A percentile compares a stretch with the other conserved stretches of the same genome.
Conservation (phyloP, 306 rosid genomes). For the Lablab purpureus region DNA sequence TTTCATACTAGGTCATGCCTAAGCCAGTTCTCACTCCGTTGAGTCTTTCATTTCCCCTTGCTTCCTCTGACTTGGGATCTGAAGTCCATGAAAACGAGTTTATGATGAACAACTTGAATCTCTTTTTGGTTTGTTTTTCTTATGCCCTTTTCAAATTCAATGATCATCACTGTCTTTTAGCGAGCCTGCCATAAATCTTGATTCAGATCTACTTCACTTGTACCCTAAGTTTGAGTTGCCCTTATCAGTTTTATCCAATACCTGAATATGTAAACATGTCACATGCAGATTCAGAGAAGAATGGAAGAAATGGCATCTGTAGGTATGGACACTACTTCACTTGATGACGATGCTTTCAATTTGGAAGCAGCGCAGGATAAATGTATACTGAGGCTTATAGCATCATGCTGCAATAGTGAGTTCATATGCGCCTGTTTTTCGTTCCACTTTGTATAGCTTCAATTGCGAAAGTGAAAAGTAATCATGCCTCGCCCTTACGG, state of each 20-base stretch:
- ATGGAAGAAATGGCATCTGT: constrained; percentile 74
- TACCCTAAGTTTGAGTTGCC: not conserved
- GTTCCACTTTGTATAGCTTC: constrained; percentile 16
- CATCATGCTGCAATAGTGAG: constrained; percentile 93
- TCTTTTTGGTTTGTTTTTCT: constrained; percentile 67
- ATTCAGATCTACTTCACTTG: constrained; percentile 15
- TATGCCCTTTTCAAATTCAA: constrained; percentile 37
- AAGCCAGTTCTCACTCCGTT: constrained; percentile 80
- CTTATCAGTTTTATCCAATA: constrained; percentile 22
- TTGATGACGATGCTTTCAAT: constrained; percentile 87
- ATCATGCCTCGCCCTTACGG: not conserved
- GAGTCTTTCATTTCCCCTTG: constrained; percentile 86
- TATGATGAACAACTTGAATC: constrained; percentile 79
- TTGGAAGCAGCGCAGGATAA: constrained; percentile 94
- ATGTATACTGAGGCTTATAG: constrained; percentile 91
- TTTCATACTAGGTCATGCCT: constrained; percentile 77
- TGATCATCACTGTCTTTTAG: constrained; percentile 2
- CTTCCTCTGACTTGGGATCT: constrained; percentile 91
- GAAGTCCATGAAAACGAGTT: constrained; percentile 89
- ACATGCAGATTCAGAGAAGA: constrained; percentile 74
- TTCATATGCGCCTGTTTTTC: not conserved
- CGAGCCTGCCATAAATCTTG: constrained; percentile 12
- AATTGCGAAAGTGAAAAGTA: constrained; percentile 29
- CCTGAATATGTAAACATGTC: constrained; percentile 23
- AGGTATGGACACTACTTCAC: constrained; percentile 68